Conservation (phyloP, 495 filamentous ascomycete species). For the Neurospora sp. region DNA sequence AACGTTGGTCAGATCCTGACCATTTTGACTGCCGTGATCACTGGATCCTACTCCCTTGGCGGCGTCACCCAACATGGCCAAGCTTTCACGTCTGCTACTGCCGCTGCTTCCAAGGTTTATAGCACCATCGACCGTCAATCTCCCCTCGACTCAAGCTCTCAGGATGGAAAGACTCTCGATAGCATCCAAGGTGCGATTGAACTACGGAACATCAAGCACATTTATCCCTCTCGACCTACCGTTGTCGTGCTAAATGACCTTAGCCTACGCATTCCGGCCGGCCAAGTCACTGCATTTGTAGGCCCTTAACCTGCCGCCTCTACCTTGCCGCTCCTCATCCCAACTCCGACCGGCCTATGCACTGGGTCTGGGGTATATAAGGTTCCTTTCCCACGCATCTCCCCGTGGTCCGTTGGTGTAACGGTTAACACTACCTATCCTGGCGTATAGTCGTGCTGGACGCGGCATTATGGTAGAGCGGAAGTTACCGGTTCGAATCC, state of each 20-base stretch:
- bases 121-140: constrained; percentile 68
- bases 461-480: too few relatives aligned
- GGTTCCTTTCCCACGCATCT: too few relatives aligned
- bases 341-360: too few relatives aligned
- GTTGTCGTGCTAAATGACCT: constrained; percentile 71
- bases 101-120: constrained; percentile 67
- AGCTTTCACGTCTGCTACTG: constrained; percentile 60
- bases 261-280: constrained; percentile 61
- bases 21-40: not conserved
- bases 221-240: constrained; percentile 80
- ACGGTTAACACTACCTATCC: too few relatives aligned
- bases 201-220: constrained; percentile 63
- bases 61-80: constrained; percentile 66
- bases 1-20: not conserved
- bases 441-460: too few relatives aligned
- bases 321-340: too few relatives aligned
- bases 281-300: constrained; percentile 75
- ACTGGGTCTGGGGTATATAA: too few relatives aligned
- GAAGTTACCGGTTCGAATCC: too few relatives aligned
- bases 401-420: too few relatives aligned
- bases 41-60: constrained; percentile 46
- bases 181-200: constrained; percentile 60
- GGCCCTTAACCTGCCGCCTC: constrained; percentile 23
- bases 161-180: constrained; percentile 53
- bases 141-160: constrained; percentile 57